Conservation (phyloP, 129 eudicot species). For the Lactuca sativa region DNA sequence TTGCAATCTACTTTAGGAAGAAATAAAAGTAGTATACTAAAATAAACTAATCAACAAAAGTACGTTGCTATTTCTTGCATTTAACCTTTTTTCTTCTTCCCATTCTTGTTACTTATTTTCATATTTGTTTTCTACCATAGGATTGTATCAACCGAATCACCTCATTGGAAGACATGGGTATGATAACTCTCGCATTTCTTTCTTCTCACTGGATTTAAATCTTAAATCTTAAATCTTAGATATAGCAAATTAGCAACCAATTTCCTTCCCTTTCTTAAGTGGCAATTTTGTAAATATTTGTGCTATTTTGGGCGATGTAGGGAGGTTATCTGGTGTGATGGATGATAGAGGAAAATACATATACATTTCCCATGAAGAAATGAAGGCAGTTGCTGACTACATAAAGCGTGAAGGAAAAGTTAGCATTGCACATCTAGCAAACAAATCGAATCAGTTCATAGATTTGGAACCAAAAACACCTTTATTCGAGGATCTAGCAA, state of each 20-base stretch:
- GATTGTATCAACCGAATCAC: constrained; percentile 91
- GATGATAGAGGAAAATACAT: constrained; percentile 98
- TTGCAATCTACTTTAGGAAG: neutral
- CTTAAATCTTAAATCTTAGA: neutral
- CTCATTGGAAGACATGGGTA: constrained; percentile 88
- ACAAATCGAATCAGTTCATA: constrained; percentile 93
- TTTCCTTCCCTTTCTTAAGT: neutral
- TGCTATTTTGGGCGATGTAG: constrained; percentile 33
- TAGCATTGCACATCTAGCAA: constrained; percentile 88
- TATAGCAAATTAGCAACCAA: neutral
- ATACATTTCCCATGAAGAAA: constrained; percentile 90
- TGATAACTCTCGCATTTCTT: constrained; percentile 1
- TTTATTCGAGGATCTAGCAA: constrained; percentile 55
- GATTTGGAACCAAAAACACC: constrained; percentile 86
- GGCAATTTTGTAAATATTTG: neutral
- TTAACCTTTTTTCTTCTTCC: neutral
- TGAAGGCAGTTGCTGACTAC: constrained; percentile 97
- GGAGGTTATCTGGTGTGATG: constrained; percentile 96
- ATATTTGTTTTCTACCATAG: constrained; percentile 35
- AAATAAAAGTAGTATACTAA: no score
- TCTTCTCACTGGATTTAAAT: neutral
- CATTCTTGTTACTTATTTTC: neutral
- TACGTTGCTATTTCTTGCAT: no score
- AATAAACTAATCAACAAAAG: no score
- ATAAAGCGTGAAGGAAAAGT: constrained; percentile 92